These are phyloP conservation scores for Aspergillus pseudotamarii DNA, from an alignment of 2,329 filamentous ascomycete species.

Conservation along the genomic window DNA sequence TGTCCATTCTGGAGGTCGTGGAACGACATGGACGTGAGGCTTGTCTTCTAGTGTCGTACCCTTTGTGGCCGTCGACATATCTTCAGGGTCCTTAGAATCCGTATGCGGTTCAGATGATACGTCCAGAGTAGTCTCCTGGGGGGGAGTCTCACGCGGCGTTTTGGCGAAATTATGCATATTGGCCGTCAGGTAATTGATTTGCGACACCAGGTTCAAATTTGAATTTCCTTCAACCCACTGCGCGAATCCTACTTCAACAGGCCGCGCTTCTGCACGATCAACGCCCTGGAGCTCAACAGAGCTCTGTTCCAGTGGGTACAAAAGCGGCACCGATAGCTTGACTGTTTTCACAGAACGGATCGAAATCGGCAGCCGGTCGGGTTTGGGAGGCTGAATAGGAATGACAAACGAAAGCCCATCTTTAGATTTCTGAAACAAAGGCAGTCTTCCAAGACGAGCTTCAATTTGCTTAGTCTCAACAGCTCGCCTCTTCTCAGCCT, in stretches of 20 bases:
- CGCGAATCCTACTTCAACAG: conserved; percentile 67
- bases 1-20: conserved; percentile 77
- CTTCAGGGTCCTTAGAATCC: conserved; percentile 17
- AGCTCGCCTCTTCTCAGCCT: conserved; percentile 65
- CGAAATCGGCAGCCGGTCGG: conserved; percentile 60
- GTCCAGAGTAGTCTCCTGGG: conserved; percentile 22
- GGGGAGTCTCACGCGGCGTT: conserved; percentile 42
- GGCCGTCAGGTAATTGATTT: conserved; percentile 73
- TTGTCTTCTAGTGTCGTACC: conserved; percentile 48
- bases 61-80: conserved; percentile 20
- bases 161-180: conserved; percentile 70
- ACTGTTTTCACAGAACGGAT: conserved; percentile 66
- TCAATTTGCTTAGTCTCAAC: conserved; percentile 73
- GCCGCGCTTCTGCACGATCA: conserved; percentile 61
- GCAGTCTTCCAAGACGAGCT: conserved; percentile 69
- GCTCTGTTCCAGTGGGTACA: conserved; percentile 72
- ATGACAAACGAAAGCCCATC: conserved; percentile 73
- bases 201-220: conserved; percentile 68
- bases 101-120: conserved; percentile 12
- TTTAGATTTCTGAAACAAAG: conserved; percentile 67
- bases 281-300: conserved; percentile 68
- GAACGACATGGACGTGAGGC: conserved; percentile 70
- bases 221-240: conserved; percentile 59
- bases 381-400: conserved; percentile 68
- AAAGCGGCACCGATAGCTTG: conserved; percentile 68